Percentiles rank a stretch among this genome's conserved stretches.
These are phyloP conservation scores for Trichoderma atroviride DNA, from an alignment of 2,329 filamentous ascomycete genomes.

Conservation along the genomic window DNA sequence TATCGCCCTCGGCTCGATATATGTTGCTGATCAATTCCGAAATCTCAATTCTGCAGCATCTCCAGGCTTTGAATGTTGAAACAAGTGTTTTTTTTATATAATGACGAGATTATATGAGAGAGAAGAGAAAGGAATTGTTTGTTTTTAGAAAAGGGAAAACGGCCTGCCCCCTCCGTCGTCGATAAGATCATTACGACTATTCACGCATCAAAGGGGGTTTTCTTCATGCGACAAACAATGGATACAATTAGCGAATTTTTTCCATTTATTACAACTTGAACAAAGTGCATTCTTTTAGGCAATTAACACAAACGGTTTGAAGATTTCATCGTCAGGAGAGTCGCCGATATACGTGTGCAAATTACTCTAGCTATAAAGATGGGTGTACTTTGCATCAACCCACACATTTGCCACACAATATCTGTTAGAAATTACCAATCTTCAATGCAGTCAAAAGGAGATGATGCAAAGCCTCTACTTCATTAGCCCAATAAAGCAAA, in stretches of 20 bases:
- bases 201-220: constrained; percentile 62
- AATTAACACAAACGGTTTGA: not conserved
- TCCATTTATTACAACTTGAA: not conserved
- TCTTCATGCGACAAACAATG: no score
- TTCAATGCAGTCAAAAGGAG: not conserved
- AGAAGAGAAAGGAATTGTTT: no score
- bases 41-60: no score
- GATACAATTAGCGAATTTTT: not conserved
- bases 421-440: not conserved
- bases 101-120: no score
- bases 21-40: no score
- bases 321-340: not conserved
- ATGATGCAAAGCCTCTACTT: not conserved
- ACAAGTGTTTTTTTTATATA: no score
- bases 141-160: no score
- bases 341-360: not conserved
- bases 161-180: constrained; percentile 83
- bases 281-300: not conserved
- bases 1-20: no score
- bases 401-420: not conserved
- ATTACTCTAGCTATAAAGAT: not conserved
- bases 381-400: not conserved
- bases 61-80: no score
- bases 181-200: constrained; percentile 86
- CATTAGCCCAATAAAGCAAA: not conserved